A percentile compares a stretch with the other conserved stretches of the same genome.
These are phyloP conservation scores for Adiantum capillusveneris DNA, from an alignment of 75 land plant genomes.

Conservation along the genomic window DNA sequence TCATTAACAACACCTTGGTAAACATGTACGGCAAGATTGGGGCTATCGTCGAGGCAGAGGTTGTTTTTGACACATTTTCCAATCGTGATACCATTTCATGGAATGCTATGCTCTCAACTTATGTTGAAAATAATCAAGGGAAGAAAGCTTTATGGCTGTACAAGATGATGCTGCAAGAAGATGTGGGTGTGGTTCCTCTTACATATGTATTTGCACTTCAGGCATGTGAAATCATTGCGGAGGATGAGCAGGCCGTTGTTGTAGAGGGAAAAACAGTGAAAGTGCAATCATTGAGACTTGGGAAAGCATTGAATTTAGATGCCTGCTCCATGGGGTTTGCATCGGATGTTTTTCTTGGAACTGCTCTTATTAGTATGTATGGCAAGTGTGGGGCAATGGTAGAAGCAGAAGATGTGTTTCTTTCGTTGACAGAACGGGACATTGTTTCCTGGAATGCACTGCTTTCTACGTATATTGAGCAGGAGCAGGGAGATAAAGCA, in stretches of 20 bases:
- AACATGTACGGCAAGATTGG: slow-evolving; percentile 46
- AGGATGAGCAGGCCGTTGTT: slow-evolving; percentile 14
- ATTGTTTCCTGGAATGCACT: slow-evolving; percentile 28
- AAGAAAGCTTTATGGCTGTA: neutral
- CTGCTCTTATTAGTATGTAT: slow-evolving; percentile 37
- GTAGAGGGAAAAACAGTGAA: slow-evolving; percentile 21
- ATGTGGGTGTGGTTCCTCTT: neutral
- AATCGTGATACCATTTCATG: slow-evolving; percentile 26
- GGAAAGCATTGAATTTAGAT: slow-evolving; percentile 19
- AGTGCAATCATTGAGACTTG: slow-evolving; percentile 23
- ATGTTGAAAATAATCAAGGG: slow-evolving; percentile 16
- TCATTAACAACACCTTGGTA: slow-evolving; percentile 26
- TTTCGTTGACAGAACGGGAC: slow-evolving; percentile 10
- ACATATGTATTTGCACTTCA: slow-evolving; percentile 12
- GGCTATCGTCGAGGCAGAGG: slow-evolving; percentile 11
- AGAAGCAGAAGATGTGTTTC: slow-evolving; percentile 16
- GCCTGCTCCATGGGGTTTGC: slow-evolving; percentile 17
- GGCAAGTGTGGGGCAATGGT: slow-evolving; percentile 14
- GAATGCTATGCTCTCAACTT: slow-evolving; percentile 33
- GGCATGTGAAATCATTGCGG: slow-evolving; percentile 39
- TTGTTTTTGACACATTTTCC: slow-evolving; percentile 17
- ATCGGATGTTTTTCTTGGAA: slow-evolving; percentile 32
- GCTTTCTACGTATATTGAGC: slow-evolving; percentile 25
- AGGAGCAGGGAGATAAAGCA: slow-evolving; percentile 16
- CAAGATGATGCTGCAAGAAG: neutral